Conservation (phyloP, 2,329 filamentous ascomycete genomes). For the Cladosporium cucumerinum region DNA sequence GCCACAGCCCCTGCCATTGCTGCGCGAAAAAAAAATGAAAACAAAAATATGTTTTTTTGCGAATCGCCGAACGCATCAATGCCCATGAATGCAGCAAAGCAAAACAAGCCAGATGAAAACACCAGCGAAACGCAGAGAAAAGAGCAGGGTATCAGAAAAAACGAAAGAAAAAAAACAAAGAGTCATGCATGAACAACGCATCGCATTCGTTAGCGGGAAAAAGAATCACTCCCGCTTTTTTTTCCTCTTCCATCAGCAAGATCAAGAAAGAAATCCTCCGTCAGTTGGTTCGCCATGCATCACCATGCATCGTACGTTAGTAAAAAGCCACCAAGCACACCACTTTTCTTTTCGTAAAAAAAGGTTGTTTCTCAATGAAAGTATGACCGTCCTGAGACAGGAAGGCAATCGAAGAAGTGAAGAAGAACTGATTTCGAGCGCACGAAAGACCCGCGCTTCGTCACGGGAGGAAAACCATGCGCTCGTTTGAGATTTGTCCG, state of each 20-base stretch:
- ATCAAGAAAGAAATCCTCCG: background rate
- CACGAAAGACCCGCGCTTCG: constrained; percentile 29
- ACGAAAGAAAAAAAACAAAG: background rate
- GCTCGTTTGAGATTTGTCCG: constrained; percentile 17
- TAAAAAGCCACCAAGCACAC: constrained; percentile 4
- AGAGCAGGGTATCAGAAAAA: background rate
- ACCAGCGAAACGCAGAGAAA: background rate
- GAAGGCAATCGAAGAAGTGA: background rate
- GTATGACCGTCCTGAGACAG: background rate
- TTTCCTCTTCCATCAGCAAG: background rate
- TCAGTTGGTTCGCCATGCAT: background rate
- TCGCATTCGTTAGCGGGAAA: too few species aligned
- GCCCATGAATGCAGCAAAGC: background rate
- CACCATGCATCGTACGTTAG: background rate
- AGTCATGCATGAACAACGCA: constrained; percentile 7
- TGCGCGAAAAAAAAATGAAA: background rate
- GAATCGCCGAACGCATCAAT: background rate
- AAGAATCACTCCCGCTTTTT: too few species aligned
- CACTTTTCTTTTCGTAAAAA: background rate
- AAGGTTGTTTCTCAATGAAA: background rate
- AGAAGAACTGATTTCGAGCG: constrained; percentile 17
- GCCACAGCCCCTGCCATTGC: background rate
- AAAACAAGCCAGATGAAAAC: too few species aligned
- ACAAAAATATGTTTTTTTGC: background rate
- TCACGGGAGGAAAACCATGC: constrained; percentile 30